phyloP scores from a whole-genome alignment of 2,329 filamentous ascomycete species.

The Xylaria sp. region DNA sequence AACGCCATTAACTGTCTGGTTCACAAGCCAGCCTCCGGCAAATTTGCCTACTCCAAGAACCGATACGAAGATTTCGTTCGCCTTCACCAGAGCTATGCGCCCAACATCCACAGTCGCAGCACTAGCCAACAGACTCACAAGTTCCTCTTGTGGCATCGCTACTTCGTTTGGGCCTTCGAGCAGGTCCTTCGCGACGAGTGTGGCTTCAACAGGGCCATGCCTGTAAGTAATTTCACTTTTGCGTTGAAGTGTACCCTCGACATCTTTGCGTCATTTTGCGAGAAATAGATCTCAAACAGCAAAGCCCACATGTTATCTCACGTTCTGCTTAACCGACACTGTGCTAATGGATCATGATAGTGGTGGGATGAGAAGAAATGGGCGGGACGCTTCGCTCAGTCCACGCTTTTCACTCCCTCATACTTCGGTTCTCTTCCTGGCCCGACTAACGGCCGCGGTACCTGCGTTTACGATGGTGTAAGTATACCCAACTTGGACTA shows the following conservation, averaged over 20 bases:
- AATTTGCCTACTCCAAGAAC: conserved; percentile 44
- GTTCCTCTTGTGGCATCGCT: conserved; percentile 52
- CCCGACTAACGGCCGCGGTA: conserved; percentile 44
- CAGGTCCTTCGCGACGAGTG: conserved; percentile 50
- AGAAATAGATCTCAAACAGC: neutral
- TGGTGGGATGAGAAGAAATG: conserved; percentile 53
- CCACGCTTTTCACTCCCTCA: conserved; percentile 46
- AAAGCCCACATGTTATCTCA: neutral
- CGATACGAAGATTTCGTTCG: conserved; percentile 51
- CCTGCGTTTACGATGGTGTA: conserved; percentile 47
- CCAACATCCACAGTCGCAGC: conserved; percentile 50
- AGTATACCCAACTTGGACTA: conserved; percentile 10
- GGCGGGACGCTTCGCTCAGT: conserved; percentile 47
- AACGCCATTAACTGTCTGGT: conserved; percentile 48
- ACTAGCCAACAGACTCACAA: conserved; percentile 47
- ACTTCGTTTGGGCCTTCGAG: conserved; percentile 49
- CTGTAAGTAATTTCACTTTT: conserved; percentile 31
- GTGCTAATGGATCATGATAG: conserved; percentile 18
- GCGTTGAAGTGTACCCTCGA: neutral
- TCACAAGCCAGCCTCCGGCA: conserved; percentile 45
- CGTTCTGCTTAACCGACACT: neutral
- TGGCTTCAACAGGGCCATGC: conserved; percentile 48
- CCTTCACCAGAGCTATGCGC: conserved; percentile 49
- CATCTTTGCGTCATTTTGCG: neutral
- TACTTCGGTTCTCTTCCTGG: conserved; percentile 48